Evolutionary conservation across 768 basidiomycete species (phyloP).

Genomic region (Tricholoma saponaceum): DNA sequence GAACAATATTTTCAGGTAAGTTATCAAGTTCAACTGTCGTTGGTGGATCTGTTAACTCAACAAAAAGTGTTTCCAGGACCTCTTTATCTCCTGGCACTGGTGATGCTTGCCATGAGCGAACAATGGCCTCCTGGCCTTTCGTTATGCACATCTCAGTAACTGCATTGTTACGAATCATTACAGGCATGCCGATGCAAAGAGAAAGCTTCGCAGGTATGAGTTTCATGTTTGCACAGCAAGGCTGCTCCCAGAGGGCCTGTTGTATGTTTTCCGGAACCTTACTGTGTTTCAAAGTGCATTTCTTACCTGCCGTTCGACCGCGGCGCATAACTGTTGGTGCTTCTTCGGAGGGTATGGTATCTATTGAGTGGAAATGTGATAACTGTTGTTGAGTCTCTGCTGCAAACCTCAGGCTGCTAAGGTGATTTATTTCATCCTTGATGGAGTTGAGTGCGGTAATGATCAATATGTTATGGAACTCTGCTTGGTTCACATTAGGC

Average conservation of each 20-base stretch:
- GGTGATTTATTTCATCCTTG: slow-evolving; percentile 32
- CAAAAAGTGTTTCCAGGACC: slow-evolving; percentile 26
- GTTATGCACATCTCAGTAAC: no score
- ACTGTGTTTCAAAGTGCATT: no score
- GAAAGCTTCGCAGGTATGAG: no score
- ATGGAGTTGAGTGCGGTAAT: no score
- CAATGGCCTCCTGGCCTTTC: slow-evolving; percentile 27
- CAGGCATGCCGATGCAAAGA: no score
- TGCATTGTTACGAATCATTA: no score
- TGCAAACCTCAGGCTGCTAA: slow-evolving; percentile 28
- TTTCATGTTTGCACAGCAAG: background rate
- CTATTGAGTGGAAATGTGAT: no score
- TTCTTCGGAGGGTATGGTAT: slow-evolving; percentile 7
- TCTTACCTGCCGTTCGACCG: no score
- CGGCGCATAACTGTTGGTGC: slow-evolving; percentile 5
- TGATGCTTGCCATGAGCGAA: slow-evolving; percentile 23
- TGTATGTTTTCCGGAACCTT: slow-evolving; percentile 1
- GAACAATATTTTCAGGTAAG: slow-evolving; percentile 28
- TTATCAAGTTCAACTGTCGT: slow-evolving; percentile 17
- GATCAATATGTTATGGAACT: no score
- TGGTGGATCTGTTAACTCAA: slow-evolving; percentile 21
- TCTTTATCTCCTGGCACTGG: slow-evolving; percentile 12
- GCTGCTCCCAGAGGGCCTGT: background rate
- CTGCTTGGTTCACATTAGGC: no score
- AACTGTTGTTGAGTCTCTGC: no score